Base-by-base conservation (phyloP, 495 filamentous ascomycete genomes). In the Darksidea phi region DNA sequence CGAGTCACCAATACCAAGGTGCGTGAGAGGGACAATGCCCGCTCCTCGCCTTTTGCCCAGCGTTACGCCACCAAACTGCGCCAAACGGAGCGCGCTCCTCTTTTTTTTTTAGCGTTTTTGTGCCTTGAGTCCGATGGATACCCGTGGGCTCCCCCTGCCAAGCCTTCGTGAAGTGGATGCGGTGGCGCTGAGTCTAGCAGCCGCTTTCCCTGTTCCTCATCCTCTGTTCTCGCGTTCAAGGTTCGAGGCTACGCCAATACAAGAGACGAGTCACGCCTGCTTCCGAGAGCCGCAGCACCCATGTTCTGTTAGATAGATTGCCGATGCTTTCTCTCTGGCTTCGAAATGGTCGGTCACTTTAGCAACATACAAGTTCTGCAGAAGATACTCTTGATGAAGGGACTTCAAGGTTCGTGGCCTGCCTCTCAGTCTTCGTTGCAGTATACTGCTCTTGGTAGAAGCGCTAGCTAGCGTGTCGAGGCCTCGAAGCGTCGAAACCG, bases 151-250 rank as follows among this genome's bases (percentile, higher is more conserved):
- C 47, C 51, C 57, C 63, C 63, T 66, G 63, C 63, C 63, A 66
- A 66, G 63, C 32, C 24, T 51, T 47, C 28, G 28, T 48, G 17
- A 24, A 45, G 21, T 25, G 28, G 45, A 36, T 18, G 15, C n/a
- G 13, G 53, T 37, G 54, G 54, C 54, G 28, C 28, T 24, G 23
- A n/a, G 32, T 24, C 45, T 5, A 59, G 56, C 59, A 25, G 21
- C 41, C 49, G 55, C 57, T 41, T 51, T 48, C n/a, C 57, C 51
- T 66, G 63, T 60, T 66, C 63, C 56, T 66, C 56, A 56, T 66
- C 63, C 56, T 66, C 56, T 37, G 17, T 50, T 18, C 34, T 17
- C 57, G 54, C 57, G 56, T 57, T 51, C 56, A 66, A 38, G 10
- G 12, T 45, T 47, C 55, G 38, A 37, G 58, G 41, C 3, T 51